Conservation (phyloP, 1,284 basidiomycete species). For the Kwoniella shivajii region DNA sequence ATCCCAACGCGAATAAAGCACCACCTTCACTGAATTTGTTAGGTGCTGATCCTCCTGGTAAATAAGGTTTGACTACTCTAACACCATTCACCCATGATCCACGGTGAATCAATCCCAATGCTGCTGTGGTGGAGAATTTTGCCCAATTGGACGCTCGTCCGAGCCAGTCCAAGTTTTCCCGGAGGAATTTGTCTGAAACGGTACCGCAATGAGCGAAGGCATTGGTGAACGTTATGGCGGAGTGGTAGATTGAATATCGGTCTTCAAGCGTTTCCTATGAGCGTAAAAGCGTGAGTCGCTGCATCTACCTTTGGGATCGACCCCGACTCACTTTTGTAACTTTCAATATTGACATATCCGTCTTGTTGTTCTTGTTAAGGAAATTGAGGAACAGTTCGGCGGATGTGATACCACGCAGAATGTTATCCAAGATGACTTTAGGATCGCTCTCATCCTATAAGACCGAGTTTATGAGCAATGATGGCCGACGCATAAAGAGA, state of each 20-base stretch:
- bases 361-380: constrained; percentile 88
- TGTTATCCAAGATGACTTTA: constrained; percentile 61
- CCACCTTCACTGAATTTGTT: constrained; percentile 87
- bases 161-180: constrained; percentile 94
- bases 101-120: constrained; percentile 93
- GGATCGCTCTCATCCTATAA: constrained; percentile 52
- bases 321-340: constrained; percentile 71
- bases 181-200: constrained; percentile 86
- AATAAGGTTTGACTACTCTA: constrained; percentile 89
- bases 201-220: constrained; percentile 96
- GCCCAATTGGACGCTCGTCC: constrained; percentile 93
- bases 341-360: constrained; percentile 86
- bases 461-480: constrained; percentile 54
- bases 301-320: not conserved
- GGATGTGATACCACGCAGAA: constrained; percentile 83
- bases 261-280: constrained; percentile 82
- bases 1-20: constrained; percentile 86
- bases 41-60: constrained; percentile 68
- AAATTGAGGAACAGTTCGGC: constrained; percentile 92
- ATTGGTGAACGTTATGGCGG: constrained; percentile 89
- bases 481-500: not conserved
- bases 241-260: constrained; percentile 93
- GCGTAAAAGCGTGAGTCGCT: not conserved
- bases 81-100: constrained; percentile 91
- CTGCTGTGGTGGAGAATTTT: constrained; percentile 93